Evolutionary conservation across 441 rosid species (phyloP).

Genomic region (Euphorbia celastroides): DNA sequence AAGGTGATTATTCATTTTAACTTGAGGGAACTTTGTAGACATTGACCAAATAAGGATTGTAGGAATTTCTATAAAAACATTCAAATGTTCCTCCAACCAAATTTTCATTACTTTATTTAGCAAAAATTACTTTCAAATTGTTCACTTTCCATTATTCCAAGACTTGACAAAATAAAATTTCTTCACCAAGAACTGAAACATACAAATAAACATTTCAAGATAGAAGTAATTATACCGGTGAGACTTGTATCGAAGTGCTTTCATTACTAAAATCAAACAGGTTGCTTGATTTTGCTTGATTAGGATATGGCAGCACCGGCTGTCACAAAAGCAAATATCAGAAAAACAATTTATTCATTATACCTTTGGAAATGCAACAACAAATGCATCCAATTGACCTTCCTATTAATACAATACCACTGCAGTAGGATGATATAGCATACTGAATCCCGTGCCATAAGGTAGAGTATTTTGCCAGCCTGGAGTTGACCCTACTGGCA

Average conservation of each 20-base stretch:
- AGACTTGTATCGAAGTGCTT: slow-evolving; percentile 30
- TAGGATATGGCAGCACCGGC: slow-evolving; percentile 32
- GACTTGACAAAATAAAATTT: not conserved
- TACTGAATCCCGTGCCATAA: slow-evolving; percentile 43
- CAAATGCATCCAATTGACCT: not conserved
- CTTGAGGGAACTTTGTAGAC: not conserved
- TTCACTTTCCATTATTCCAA: not conserved
- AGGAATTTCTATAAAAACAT: not conserved
- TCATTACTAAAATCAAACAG: slow-evolving; percentile 56
- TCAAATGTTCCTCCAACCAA: not conserved
- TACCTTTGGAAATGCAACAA: not conserved
- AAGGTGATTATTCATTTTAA: not conserved
- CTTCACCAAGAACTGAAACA: not conserved
- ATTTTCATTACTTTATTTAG: not conserved
- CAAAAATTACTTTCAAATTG: not conserved
- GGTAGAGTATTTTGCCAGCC: slow-evolving; percentile 45
- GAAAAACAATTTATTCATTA: not conserved
- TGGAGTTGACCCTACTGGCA: slow-evolving; percentile 35
- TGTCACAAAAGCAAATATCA: slow-evolving; percentile 22
- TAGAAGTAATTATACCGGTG: slow-evolving; percentile 24
- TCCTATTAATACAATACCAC: slow-evolving; percentile 35
- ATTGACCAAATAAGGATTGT: not conserved
- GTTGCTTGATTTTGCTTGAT: slow-evolving; percentile 41
- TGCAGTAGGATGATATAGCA: slow-evolving; percentile 47
- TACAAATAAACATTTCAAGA: not conserved